A percentile compares a stretch with the other conserved stretches of the same genome.
Conservation (phyloP, 2,329 filamentous ascomycete species). For the Teratosphaeria epicoccoides region DNA sequence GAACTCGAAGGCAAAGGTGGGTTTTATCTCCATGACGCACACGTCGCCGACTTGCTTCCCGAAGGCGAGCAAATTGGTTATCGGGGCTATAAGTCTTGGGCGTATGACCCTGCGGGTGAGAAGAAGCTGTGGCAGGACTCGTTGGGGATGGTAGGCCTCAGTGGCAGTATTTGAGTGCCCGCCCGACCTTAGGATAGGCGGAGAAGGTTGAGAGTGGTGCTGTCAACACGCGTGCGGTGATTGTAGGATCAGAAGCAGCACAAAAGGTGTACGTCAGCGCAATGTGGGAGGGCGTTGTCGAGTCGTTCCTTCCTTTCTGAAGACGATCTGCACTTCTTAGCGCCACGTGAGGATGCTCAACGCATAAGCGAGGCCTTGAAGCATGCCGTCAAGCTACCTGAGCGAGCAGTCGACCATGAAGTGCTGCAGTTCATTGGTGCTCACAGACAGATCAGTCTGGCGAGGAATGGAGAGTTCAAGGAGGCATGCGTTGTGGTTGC, state of each 20-base stretch:
- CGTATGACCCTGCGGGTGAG: conserved; percentile 3
- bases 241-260: too few species aligned
- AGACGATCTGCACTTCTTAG: too few species aligned
- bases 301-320: too few species aligned
- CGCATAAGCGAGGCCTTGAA: conserved; percentile 13
- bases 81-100: conserved; percentile 4
- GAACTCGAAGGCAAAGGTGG: conserved; percentile 32
- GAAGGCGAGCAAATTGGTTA: conserved; percentile 2
- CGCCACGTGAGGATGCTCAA: conserved; percentile 9
- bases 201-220: too few species aligned
- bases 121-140: conserved; percentile 2
- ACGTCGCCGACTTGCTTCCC: conserved; percentile 21
- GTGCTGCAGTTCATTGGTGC: conserved; percentile 24
- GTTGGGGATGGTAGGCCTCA: not conserved
- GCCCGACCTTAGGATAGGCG: too few species aligned
- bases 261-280: too few species aligned
- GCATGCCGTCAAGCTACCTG: conserved; percentile 9
- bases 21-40: conserved; percentile 36
- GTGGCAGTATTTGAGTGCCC: not conserved
- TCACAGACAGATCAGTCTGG: conserved; percentile 30
- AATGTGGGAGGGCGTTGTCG: too few species aligned
- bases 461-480: conserved; percentile 30
- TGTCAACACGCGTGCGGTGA: too few species aligned
- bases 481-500: conserved; percentile 33
- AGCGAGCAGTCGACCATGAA: conserved; percentile 14